These are phyloP conservation scores for Lithohypha guttulata DNA, from an alignment of 2,329 filamentous ascomycete genomes.

Conservation along the genomic window DNA sequence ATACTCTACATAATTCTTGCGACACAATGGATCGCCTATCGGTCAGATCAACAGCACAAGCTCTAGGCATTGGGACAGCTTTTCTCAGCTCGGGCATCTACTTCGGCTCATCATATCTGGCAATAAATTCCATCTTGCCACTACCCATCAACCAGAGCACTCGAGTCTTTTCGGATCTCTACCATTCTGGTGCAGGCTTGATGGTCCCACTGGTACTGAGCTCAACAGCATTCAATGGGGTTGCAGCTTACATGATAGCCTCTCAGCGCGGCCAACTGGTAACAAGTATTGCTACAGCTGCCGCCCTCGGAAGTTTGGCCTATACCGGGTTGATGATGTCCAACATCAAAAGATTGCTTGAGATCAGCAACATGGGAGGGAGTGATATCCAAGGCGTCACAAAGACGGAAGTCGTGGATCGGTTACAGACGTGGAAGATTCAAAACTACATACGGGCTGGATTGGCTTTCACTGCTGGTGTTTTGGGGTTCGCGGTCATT, in stretches of 20 bases:
- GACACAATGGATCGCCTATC: conserved; percentile 6
- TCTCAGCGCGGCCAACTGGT: background rate
- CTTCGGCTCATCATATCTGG: conserved; percentile 6
- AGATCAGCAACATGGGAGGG: conserved; percentile 7
- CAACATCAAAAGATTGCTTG: conserved; percentile 1
- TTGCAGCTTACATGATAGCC: background rate
- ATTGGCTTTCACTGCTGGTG: conserved; percentile 3
- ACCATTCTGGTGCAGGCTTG: background rate
- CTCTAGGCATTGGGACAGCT: background rate
- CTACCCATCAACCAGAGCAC: conserved; percentile 4
- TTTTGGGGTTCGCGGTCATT: too few species aligned
- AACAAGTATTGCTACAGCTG: background rate
- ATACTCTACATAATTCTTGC: too few species aligned
- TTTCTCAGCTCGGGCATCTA: conserved; percentile 7
- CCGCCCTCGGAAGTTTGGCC: background rate
- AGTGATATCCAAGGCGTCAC: conserved; percentile 1
- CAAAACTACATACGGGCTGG: conserved; percentile 5
- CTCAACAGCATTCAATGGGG: background rate
- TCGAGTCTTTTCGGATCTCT: conserved; percentile 6
- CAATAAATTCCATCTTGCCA: background rate
- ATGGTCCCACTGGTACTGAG: conserved; percentile 6
- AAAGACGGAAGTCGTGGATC: conserved; percentile 4
- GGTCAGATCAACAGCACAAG: background rate
- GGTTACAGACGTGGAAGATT: conserved; percentile 1
- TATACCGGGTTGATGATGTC: conserved; percentile 1